Conservation (phyloP, 352 stramenopile genomes). For the Globisporangium polare region DNA sequence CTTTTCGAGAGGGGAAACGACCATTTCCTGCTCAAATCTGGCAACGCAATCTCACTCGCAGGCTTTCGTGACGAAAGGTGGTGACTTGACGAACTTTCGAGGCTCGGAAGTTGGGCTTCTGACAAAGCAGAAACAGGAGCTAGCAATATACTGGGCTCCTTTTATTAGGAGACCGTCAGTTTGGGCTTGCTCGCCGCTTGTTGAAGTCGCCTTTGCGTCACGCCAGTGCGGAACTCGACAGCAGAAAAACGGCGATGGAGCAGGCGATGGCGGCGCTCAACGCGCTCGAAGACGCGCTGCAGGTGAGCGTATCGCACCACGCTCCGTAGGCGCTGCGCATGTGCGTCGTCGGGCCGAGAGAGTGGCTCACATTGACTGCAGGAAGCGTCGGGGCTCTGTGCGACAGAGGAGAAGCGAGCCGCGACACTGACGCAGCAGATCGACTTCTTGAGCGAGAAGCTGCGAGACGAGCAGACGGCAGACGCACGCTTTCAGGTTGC, state of each 20-base stretch:
- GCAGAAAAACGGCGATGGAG: conserved; percentile 10
- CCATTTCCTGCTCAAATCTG: too few relatives aligned
- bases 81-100: too few relatives aligned
- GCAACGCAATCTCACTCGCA: too few relatives aligned
- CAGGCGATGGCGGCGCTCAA: conserved; percentile 26
- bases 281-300: conserved; percentile 27
- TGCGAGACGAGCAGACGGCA: conserved; percentile 4
- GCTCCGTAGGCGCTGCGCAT: not conserved
- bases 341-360: not conserved
- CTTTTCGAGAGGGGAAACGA: conserved; percentile 13
- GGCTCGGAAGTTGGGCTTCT: too few relatives aligned
- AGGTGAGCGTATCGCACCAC: conserved; percentile 14
- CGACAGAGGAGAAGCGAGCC: conserved; percentile 9
- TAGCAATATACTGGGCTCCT: too few relatives aligned
- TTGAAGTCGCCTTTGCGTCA: conserved; percentile 23
- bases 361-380: not conserved
- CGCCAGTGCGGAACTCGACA: conserved; percentile 1
- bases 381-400: conserved; percentile 11
- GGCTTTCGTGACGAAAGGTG: too few relatives aligned
- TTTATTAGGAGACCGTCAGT: conserved; percentile 34
- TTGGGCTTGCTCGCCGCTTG: too few relatives aligned
- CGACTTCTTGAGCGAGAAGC: conserved; percentile 9
- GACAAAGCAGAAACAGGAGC: too few relatives aligned
- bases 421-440: conserved; percentile 12
- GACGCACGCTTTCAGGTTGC: not conserved